phyloP scores from a whole-genome alignment of 2,329 filamentous ascomycete genomes.

The Stagonosporopsis vannaccii region DNA sequence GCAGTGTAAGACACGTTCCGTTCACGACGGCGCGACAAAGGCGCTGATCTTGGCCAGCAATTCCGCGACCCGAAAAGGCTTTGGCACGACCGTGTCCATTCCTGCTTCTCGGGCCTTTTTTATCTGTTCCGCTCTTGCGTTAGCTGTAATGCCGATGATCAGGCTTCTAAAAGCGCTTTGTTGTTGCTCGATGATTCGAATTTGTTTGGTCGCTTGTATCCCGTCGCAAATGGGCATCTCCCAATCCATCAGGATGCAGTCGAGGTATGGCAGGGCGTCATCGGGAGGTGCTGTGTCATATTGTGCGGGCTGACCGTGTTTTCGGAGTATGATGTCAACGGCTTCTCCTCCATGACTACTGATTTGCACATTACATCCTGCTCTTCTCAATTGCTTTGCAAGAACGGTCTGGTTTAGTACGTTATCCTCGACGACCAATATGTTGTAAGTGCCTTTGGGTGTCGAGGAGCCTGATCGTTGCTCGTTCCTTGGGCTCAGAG shows the following conservation, averaged over 20 bases:
- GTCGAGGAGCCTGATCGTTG: neutral
- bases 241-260: slow-evolving; percentile 32
- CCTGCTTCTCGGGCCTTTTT: slow-evolving; percentile 29
- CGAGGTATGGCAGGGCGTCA: neutral
- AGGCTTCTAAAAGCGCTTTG: slow-evolving; percentile 22
- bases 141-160: slow-evolving; percentile 39
- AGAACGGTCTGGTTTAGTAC: slow-evolving; percentile 42
- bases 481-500: neutral
- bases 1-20: neutral
- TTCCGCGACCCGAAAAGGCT: slow-evolving; percentile 66
- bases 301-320: neutral
- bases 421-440: slow-evolving; percentile 43
- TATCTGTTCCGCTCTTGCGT: slow-evolving; percentile 38
- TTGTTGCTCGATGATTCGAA: slow-evolving; percentile 18
- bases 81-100: slow-evolving; percentile 68
- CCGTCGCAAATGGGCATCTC: slow-evolving; percentile 38
- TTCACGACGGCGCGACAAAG: neutral
- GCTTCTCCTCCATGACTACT: slow-evolving; percentile 40
- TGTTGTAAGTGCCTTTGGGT: slow-evolving; percentile 3
- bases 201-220: neutral
- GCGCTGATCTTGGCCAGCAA: slow-evolving; percentile 21
- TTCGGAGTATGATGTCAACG: slow-evolving; percentile 24
- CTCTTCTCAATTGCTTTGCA: slow-evolving; percentile 28
- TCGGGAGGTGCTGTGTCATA: neutral
- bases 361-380: slow-evolving; percentile 32